Evolutionary conservation across 2,329 filamentous ascomycete genomes (phyloP).

Genomic region (Diplodia mutila): DNA sequence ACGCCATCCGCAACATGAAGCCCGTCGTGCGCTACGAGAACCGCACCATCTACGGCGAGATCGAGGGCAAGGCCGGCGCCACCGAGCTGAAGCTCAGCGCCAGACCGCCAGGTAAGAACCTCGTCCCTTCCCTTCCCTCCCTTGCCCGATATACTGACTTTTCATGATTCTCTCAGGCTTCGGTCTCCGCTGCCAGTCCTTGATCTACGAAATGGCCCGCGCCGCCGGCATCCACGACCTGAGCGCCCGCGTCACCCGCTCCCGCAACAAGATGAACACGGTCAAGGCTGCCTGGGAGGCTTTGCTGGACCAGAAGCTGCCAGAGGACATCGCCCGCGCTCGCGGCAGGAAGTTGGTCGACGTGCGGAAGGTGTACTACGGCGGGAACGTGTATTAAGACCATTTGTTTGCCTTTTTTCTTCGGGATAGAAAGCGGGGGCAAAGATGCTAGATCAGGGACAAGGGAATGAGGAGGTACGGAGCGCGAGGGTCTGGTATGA

Average conservation of each 20-base stretch:
- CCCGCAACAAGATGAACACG: conserved; percentile 96
- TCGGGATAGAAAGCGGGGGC: background rate
- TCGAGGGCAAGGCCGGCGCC: conserved; percentile 84
- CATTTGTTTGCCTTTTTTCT: background rate
- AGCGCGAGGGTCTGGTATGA: background rate
- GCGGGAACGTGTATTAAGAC: conserved; percentile 58
- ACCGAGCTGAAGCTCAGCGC: conserved; percentile 80
- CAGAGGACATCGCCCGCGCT: conserved; percentile 86
- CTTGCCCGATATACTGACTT: background rate
- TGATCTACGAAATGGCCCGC: conserved; percentile 93
- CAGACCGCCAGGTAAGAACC: conserved; percentile 76
- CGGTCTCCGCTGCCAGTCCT: conserved; percentile 85
- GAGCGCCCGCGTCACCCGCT: conserved; percentile 78
- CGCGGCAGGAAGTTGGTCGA: conserved; percentile 95
- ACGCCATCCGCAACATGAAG: conserved; percentile 88
- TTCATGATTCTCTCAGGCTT: conserved; percentile 68
- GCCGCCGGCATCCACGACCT: conserved; percentile 86
- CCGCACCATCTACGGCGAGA: conserved; percentile 85
- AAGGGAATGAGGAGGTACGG: background rate
- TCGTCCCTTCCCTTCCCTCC: background rate
- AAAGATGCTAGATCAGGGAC: background rate
- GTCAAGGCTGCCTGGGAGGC: conserved; percentile 90
- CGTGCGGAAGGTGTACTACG: conserved; percentile 96
- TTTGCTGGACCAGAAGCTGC: conserved; percentile 79
- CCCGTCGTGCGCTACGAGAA: conserved; percentile 91